phyloP scores from a whole-genome alignment of 163 green algal species.

The Chlorella variabilis region DNA sequence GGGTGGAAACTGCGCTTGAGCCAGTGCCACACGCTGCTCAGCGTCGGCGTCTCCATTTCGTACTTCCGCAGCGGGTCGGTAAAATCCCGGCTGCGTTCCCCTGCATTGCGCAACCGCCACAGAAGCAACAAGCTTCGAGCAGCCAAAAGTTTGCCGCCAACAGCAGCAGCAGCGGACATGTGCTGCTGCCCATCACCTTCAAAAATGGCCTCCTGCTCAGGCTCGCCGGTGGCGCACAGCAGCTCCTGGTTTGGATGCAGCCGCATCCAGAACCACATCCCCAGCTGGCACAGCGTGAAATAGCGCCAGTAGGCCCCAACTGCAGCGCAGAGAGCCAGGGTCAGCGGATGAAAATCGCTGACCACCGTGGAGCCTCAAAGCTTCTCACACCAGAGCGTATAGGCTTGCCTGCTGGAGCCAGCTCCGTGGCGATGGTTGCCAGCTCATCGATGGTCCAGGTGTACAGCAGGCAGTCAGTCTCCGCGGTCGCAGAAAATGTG shows the following conservation, averaged over 20 bases:
- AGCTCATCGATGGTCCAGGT: constrained; percentile 32
- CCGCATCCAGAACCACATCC: not conserved
- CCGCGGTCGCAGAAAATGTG: not conserved
- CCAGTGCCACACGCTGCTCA: constrained; percentile 23
- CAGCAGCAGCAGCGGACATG: too few relatives aligned
- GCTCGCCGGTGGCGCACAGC: constrained; percentile 22
- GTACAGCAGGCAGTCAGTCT: constrained; percentile 43
- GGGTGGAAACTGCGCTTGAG: constrained; percentile 33
- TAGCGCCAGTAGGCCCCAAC: constrained; percentile 37
- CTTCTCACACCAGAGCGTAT: not conserved
- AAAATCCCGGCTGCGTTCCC: constrained; percentile 37
- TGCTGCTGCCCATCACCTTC: too few relatives aligned
- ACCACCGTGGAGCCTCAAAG: too few relatives aligned
- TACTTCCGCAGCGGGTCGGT: constrained; percentile 26
- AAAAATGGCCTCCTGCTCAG: constrained; percentile 1
- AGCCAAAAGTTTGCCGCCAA: not conserved
- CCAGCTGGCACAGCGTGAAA: constrained; percentile 32
- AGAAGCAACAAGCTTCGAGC: not conserved
- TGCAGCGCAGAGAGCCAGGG: not conserved
- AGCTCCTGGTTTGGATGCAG: not conserved
- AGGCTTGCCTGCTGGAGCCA: constrained; percentile 6
- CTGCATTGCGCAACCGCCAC: not conserved
- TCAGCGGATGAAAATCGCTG: not conserved
- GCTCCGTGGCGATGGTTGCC: constrained; percentile 28
- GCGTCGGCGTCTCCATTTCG: constrained; percentile 3